Base-by-base conservation (phyloP, 208 protist genomes). In the Trypanosoma mega region DNA sequence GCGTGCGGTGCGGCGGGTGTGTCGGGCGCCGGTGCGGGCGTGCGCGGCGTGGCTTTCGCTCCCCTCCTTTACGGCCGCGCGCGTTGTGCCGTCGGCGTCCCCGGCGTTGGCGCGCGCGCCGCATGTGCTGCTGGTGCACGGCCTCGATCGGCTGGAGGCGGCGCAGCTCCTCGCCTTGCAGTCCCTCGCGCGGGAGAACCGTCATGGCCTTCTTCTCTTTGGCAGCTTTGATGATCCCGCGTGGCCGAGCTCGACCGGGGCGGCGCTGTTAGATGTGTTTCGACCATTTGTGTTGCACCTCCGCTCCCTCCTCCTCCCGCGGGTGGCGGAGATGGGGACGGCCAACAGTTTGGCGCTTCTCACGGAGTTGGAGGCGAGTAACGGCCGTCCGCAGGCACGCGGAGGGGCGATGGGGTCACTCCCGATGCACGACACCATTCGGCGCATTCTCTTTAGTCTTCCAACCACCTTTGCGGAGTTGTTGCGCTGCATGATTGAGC, bases 381-480 rank as follows among this genome's bases (percentile, higher is more conserved):
- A 76, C 20, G 26, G n/a, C n/a, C n/a, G n/a, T n/a, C n/a, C n/a
- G n/a, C n/a, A n/a, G n/a, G n/a, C n/a, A n/a, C n/a, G n/a, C n/a
- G n/a, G n/a, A n/a, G n/a, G 45, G 24, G 2, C 1, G 11, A 45
- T 55, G 16, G 47, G 60, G 21, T 43, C 29, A 12, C 61, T 89
- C 2, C 84, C 83, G 2, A 52, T 90, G 52, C 74, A 82, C n/a
- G 87, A 94, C 58, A 94, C 87, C 3, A 76, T 94, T 50, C 70
- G 78, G 20, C 84, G 87, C 43, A 72, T 92, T 29, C 72, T 94
- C 5, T 80, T 79, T 62, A 90, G 82, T 52, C 61, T 94, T 0
- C 88, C 88, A 2, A 50, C 59, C 3, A 61, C 74, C 26, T 94
- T 94, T 59, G 74, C 61, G 43, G 60, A 76, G n/a, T 63, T 90